Base-by-base conservation (phyloP, 2,329 filamentous ascomycete genomes). In the Polytolypa hystricis region DNA sequence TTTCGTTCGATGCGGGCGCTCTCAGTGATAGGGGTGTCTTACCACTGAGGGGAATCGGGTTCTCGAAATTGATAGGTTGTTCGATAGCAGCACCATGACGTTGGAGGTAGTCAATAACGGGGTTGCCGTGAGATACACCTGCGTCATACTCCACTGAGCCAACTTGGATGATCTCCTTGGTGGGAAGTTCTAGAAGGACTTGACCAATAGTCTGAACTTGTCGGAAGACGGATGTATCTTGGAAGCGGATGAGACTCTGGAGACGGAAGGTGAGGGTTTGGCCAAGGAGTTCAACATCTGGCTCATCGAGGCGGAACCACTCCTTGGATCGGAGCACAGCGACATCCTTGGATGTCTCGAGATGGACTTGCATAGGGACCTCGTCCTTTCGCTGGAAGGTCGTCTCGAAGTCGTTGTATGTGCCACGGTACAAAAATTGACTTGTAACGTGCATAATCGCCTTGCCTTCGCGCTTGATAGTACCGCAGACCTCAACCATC, bases 401-500 rank as follows among this genome's bases (percentile, higher is more conserved):
- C 66, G 94, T 98, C 66, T 95, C 83, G 51, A 77, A 98, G 61
- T 98, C 93, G 38, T 74, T 82, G 66, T 98, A 98, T 19, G 73
- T 71, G 39, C 91, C 91, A 33, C 93, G 81, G 71, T 98, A 98
- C 53, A 98, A 63, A 73, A 98, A 98, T 61, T 98, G 91, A 44
- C 86, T 95, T 9, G 87, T 96, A 18, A 98, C 91, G 57, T 98
- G 86, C 91, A 98, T 98, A 44, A 98, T 85, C 4, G 86, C 72
- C 58, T 83, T 63, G 17, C 81, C 81, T 37, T 87, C 77, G 29
- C 91, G 81, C 37, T 74, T 81, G 52, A 98, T 94, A 4, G 91
- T 98, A 44, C 91, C 91, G 53, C 87, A 95, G n/a, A 98, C 89
- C 64, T 98, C 93, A 12, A 98, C 93, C 87, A 98, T 95, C 72